Evolutionary conservation across 257 asterid genomes (phyloP), one percentile per base, ranked within the genome.

Genomic region (Solanum chilense): DNA sequence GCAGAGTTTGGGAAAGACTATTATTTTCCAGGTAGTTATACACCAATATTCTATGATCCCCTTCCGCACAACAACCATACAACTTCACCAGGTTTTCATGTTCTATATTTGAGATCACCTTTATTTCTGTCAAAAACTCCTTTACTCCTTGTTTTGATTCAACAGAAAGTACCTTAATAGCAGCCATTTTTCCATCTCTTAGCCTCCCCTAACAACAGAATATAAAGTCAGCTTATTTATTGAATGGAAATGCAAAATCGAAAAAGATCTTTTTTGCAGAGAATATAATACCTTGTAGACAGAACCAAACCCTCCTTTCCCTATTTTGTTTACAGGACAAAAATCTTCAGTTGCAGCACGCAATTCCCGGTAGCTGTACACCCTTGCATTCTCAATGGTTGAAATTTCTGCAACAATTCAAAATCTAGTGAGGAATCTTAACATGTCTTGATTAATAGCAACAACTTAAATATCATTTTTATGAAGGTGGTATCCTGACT

Each of bases 251-350:
- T 52, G 66, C 86, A 70, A 13, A 35, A 44, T 47, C 21, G 31
- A 64, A 85, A 56, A 80, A 70, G n/a, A 10, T 18, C 73, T 31
- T 21, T 21, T 39, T 25, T 25, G 86, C 47, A 27, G 39, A 77
- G 27, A 37, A 25, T 23, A 16, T 42, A 81, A 68, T 91, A 95
- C 98, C 98, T 94, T 95, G 93, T 90, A 96, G 56, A 96, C 98
- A 3, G 94, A 92, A 90, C 99, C 99, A 85, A 96, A 95, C 33
- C 99, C 99, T 73, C 99, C 98, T 91, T 88, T 87, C n/a, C 99
- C 99, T 33, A 96, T 93, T 92, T 93, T 95, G 82, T 95, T 96
- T 35, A 89, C 80, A 35, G 84, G 88, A 39, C 90, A 91, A 87
- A 95, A 96, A 86, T 95, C 90, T 42, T 89, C 92, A 3, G 99